phyloP scores from a whole-genome alignment of 805 yeast species.

The Ogataea methylovora region DNA sequence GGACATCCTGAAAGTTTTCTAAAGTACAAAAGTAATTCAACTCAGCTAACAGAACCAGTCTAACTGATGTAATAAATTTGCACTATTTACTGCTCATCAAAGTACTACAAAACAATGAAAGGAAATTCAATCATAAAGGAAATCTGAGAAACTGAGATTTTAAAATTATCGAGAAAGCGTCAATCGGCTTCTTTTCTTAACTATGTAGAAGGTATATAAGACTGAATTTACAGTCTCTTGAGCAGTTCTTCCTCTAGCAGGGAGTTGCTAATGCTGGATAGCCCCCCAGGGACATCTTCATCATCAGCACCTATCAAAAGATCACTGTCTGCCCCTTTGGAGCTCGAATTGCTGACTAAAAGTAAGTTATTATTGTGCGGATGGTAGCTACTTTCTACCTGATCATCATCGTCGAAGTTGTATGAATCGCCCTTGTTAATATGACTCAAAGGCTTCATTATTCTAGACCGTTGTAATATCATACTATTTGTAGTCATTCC shows the following conservation, averaged over 20 bases:
- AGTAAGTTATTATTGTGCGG: no score
- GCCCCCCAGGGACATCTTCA: slow-evolving; percentile 11
- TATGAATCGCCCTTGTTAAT: background rate
- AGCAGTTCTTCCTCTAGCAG: slow-evolving; percentile 21
- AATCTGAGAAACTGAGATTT: no score
- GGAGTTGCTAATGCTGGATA: slow-evolving; percentile 18
- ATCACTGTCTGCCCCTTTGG: background rate
- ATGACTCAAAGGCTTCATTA: background rate
- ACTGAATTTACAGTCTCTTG: background rate
- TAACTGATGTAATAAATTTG: no score
- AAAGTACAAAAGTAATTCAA: no score
- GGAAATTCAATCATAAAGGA: no score
- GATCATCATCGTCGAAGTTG: background rate
- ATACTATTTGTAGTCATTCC: no score
- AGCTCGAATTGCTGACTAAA: no score
- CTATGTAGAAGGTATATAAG: no score
- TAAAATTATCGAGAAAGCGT: no score
- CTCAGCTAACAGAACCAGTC: no score
- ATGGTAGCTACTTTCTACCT: background rate
- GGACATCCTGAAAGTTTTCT: slow-evolving; percentile 25
- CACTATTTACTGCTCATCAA: no score
- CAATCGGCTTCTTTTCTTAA: background rate
- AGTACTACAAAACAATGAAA: no score
- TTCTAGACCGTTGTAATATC: slow-evolving; percentile 16
- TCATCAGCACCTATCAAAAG: slow-evolving; percentile 2